phyloP scores from a whole-genome alignment of 2,329 filamentous ascomycete genomes.

The Orbilia blumenaviensis region DNA sequence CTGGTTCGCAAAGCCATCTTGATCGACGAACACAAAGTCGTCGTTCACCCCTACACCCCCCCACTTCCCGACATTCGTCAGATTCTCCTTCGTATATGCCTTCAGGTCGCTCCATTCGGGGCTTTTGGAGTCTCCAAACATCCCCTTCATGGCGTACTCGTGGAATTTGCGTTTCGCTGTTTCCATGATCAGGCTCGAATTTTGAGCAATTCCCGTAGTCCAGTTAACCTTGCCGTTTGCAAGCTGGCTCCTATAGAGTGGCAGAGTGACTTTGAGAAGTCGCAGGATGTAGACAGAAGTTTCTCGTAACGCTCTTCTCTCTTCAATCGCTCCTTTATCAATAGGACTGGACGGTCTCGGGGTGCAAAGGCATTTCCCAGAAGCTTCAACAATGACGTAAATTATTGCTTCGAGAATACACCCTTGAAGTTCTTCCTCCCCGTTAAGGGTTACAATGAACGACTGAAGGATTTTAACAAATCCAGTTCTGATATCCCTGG shows the following conservation, averaged over 20 bases:
- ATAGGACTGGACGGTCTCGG: not conserved
- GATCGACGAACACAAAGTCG: slow-evolving; percentile 40
- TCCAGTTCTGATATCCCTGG: slow-evolving; percentile 51
- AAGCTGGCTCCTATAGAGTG: slow-evolving; percentile 29
- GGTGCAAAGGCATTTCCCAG: slow-evolving; percentile 43
- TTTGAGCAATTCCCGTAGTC: not conserved
- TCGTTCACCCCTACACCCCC: slow-evolving; percentile 27
- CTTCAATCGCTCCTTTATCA: not conserved
- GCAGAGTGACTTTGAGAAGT: slow-evolving; percentile 52
- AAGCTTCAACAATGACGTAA: slow-evolving; percentile 52
- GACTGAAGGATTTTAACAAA: slow-evolving; percentile 43
- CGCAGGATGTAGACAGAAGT: slow-evolving; percentile 55
- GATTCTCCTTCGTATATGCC: not conserved
- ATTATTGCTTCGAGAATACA: slow-evolving; percentile 54
- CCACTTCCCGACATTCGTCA: not conserved
- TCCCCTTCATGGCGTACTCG: slow-evolving; percentile 32
- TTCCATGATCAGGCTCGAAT: slow-evolving; percentile 9
- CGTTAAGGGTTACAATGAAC: slow-evolving; percentile 40
- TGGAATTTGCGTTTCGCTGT: slow-evolving; percentile 31
- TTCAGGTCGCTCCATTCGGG: slow-evolving; percentile 31
- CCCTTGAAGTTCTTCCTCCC: slow-evolving; percentile 35
- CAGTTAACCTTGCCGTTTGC: not conserved
- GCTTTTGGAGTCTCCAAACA: slow-evolving; percentile 31
- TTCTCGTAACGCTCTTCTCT: slow-evolving; percentile 41
- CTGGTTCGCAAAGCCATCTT: slow-evolving; percentile 37